Conservation (phyloP, 129 eudicot species). For the Saposhnikovia divaricata region DNA sequence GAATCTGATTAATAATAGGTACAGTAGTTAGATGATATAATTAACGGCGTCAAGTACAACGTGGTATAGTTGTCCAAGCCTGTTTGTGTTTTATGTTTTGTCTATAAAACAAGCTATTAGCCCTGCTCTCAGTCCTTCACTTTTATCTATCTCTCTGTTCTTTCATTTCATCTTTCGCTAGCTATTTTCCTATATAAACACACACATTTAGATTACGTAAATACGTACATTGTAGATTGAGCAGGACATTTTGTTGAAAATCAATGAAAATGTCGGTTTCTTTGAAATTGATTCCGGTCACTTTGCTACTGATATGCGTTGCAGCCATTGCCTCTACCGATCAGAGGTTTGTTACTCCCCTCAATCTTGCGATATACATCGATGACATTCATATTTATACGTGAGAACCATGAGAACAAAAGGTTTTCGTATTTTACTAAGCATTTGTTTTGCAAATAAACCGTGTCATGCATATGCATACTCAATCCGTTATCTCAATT, state of each 20-base stretch:
- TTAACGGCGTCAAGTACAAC: constrained; percentile 5
- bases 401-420: no score
- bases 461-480: no score
- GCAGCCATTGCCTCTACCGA: constrained; percentile 15
- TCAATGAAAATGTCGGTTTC: constrained; percentile 20
- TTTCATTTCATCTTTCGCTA: not conserved
- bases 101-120: constrained; percentile 49
- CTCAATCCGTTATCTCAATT: no score
- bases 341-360: constrained; percentile 6
- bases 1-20: not conserved
- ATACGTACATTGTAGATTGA: not conserved
- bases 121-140: constrained; percentile 2
- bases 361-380: no score
- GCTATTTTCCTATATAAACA: not conserved
- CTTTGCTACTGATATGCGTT: constrained; percentile 24
- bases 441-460: no score
- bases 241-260: no score
- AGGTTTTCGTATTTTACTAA: no score
- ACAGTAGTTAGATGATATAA: not conserved
- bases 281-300: constrained; percentile 8
- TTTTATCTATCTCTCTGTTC: constrained; percentile 6
- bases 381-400: no score
- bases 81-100: constrained; percentile 4
- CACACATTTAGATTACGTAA: not conserved
- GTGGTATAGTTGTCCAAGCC: not conserved